phyloP scores from a whole-genome alignment of 306 rosid species.

The Cajanus cajan region DNA sequence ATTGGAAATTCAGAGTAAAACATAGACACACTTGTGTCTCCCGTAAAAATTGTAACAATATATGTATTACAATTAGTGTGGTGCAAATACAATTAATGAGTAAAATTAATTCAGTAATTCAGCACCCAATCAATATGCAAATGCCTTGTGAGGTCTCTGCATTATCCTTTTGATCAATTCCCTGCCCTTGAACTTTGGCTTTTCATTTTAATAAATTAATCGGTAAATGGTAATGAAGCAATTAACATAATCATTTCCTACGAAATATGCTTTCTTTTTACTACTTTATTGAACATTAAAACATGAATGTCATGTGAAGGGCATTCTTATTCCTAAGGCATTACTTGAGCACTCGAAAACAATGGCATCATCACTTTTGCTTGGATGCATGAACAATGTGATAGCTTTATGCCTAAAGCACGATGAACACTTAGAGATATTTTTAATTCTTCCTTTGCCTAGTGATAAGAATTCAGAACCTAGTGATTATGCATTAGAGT shows the following conservation, averaged over 20 bases:
- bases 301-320: background rate
- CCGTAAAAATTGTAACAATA: background rate
- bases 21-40: background rate
- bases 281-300: background rate
- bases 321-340: background rate
- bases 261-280: background rate
- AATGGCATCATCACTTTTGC: background rate
- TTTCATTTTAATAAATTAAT: background rate
- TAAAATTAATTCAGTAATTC: too few relatives aligned
- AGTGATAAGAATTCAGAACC: background rate
- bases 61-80: background rate
- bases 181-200: background rate
- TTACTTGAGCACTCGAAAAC: background rate
- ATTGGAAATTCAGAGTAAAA: background rate
- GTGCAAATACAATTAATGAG: background rate
- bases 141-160: background rate
- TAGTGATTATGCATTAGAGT: background rate
- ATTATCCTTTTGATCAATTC: background rate
- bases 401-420: background rate
- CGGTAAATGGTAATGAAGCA: background rate
- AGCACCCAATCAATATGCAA: background rate
- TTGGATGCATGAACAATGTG: background rate
- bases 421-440: background rate
- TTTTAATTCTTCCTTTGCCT: background rate
- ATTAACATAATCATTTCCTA: background rate